phyloP scores from a whole-genome alignment of 805 yeast species.

The Ogataea saltuana region DNA sequence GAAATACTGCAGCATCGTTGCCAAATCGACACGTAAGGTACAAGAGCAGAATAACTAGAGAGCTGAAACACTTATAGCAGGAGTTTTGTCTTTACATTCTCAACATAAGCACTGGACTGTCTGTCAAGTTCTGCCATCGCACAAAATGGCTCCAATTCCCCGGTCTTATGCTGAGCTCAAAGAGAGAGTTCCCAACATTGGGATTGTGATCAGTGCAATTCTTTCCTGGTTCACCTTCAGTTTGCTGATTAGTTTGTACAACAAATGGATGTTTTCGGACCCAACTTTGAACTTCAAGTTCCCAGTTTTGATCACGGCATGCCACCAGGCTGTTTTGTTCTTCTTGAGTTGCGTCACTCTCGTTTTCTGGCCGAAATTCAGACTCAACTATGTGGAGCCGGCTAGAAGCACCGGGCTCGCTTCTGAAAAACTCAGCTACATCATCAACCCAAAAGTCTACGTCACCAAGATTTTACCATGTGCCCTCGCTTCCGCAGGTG shows the following conservation, averaged over 20 bases:
- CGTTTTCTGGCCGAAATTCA: slow-evolving; percentile 43
- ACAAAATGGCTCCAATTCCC: slow-evolving; percentile 22
- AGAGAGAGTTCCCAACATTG: slow-evolving; percentile 26
- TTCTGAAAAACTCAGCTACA: slow-evolving; percentile 18
- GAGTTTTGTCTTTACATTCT: too few relatives aligned
- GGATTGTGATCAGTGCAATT: slow-evolving; percentile 25
- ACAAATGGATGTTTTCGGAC: slow-evolving; percentile 91
- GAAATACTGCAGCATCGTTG: background rate
- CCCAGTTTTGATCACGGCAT: slow-evolving; percentile 77
- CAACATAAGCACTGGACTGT: too few relatives aligned
- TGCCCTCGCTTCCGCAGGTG: slow-evolving; percentile 83
- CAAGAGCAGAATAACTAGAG: background rate
- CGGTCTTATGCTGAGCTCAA: slow-evolving; percentile 26
- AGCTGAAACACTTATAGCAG: background rate
- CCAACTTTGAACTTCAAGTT: slow-evolving; percentile 69
- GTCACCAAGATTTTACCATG: slow-evolving; percentile 68
- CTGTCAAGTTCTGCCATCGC: background rate
- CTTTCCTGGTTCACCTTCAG: slow-evolving; percentile 64
- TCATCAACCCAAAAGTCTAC: slow-evolving; percentile 41
- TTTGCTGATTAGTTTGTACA: slow-evolving; percentile 67
- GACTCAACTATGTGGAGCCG: slow-evolving; percentile 38
- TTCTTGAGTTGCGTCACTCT: slow-evolving; percentile 49
- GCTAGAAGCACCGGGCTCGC: slow-evolving; percentile 9
- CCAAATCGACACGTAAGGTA: slow-evolving; percentile 5
- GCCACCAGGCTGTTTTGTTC: slow-evolving; percentile 74